phyloP scores from a whole-genome alignment of 1,284 basidiomycete species.

The Peniophora sp. region DNA sequence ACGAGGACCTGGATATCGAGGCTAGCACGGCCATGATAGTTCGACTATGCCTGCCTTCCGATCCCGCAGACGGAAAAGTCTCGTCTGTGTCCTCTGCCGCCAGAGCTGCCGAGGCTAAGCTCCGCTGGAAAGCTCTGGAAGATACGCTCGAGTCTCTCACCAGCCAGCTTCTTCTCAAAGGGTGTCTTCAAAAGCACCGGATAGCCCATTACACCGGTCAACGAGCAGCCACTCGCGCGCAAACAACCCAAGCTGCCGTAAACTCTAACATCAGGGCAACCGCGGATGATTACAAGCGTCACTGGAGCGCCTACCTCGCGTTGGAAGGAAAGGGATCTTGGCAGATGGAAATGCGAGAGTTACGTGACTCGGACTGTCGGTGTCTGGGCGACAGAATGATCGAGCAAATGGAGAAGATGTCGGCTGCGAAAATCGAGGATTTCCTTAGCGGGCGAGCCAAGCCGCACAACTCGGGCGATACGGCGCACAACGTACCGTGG shows the following conservation, averaged over 20 bases:
- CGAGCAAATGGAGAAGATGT: neutral
- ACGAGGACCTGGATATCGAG: too few species aligned
- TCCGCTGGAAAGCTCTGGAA: neutral
- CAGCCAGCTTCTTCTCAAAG: neutral
- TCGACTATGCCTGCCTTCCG: neutral
- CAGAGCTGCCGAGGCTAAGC: neutral
- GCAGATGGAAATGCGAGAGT: neutral
- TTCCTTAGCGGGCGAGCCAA: neutral
- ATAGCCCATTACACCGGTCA: neutral
- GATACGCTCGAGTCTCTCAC: neutral
- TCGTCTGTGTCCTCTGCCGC: neutral
- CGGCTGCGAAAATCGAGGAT: neutral
- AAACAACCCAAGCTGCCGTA: neutral
- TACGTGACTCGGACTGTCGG: neutral
- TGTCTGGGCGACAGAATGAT: neutral
- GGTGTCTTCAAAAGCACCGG: neutral
- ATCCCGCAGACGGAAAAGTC: neutral
- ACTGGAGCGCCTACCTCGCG: neutral
- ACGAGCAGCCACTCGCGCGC: neutral
- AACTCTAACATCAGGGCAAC: neutral
- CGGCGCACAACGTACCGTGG: neutral
- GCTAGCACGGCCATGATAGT: too few species aligned
- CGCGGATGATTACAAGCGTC: neutral
- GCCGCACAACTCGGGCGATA: neutral
- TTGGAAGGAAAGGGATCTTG: neutral